Conservation (phyloP, 129 eudicot species). For the Kitagawia praeruptora region DNA sequence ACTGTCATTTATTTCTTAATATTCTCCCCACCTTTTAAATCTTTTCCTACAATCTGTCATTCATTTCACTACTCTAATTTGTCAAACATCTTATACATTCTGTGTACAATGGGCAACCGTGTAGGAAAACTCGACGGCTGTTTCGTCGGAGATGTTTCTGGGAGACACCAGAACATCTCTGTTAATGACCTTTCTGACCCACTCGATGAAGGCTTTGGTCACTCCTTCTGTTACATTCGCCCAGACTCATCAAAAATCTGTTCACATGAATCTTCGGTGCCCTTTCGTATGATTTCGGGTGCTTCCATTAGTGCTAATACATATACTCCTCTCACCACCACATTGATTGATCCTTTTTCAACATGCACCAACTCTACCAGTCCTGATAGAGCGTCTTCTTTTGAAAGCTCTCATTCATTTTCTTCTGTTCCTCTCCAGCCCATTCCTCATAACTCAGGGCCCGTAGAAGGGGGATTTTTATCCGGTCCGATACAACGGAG, state of each 20-base stretch:
- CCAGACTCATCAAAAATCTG: not conserved
- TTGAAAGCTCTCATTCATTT: conserved; percentile 62
- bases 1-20: not conserved
- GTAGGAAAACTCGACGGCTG: conserved; percentile 46
- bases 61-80: not conserved
- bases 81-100: not conserved
- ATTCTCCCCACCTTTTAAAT: not conserved
- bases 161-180: conserved; percentile 40
- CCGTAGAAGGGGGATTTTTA: conserved; percentile 60
- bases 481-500: conserved; percentile 82
- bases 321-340: conserved; percentile 1
- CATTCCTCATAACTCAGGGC: conserved; percentile 41
- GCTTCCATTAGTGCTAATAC: conserved; percentile 10
- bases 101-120: conserved; percentile 55
- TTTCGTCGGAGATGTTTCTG: conserved; percentile 42
- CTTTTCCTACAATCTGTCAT: not conserved
- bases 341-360: conserved; percentile 4
- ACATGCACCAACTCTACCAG: not conserved
- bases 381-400: conserved; percentile 30
- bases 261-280: not conserved
- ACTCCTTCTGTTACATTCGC: conserved; percentile 3
- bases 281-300: not conserved
- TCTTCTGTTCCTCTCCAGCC: conserved; percentile 45
- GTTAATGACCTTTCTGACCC: conserved; percentile 26
- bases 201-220: conserved; percentile 50